A percentile compares a stretch with the other conserved stretches of the same genome.
These are phyloP conservation scores for Stephania yunnanensis DNA, from an alignment of 164 flowering plant genomes.

Conservation along the genomic window DNA sequence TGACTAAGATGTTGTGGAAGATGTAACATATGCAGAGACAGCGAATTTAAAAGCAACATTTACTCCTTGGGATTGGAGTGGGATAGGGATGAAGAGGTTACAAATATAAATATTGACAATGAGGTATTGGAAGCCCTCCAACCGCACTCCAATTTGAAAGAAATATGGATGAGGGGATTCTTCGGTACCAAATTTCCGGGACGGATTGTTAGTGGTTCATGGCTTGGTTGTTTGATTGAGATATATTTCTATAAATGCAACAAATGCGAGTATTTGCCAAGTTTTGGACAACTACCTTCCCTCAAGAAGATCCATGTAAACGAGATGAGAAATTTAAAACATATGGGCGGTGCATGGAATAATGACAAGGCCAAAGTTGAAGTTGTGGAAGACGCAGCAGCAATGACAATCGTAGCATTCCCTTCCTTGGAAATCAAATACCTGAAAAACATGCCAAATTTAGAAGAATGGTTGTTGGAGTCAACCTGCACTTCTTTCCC, in stretches of 20 bases:
- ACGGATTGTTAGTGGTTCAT: conserved; percentile 1
- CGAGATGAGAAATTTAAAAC: conserved; percentile 6
- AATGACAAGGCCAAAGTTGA: neutral
- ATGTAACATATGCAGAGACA: conserved; percentile 3
- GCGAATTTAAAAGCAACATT: conserved; percentile 6
- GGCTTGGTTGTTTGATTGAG: neutral
- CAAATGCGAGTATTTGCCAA: conserved; percentile 8
- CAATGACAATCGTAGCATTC: conserved; percentile 1
- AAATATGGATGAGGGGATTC: neutral
- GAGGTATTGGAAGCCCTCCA: conserved; percentile 15
- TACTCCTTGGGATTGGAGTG: neutral
- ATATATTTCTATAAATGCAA: neutral
- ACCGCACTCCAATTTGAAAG: conserved; percentile 12
- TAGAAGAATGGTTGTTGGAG: conserved; percentile 19
- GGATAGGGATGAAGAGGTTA: neutral
- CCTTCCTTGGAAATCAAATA: conserved; percentile 13
- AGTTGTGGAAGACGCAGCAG: neutral
- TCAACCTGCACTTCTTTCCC: conserved; percentile 3
- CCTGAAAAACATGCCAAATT: neutral
- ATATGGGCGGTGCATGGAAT: conserved; percentile 5
- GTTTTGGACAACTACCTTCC: conserved; percentile 19
- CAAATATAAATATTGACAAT: neutral
- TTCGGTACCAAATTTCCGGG: conserved; percentile 3
- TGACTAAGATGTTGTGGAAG: conserved; percentile 4
- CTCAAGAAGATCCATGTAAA: conserved; percentile 6